Evolutionary conservation across 768 basidiomycete genomes (phyloP).

Genomic region (Strobilomyces confusus): DNA sequence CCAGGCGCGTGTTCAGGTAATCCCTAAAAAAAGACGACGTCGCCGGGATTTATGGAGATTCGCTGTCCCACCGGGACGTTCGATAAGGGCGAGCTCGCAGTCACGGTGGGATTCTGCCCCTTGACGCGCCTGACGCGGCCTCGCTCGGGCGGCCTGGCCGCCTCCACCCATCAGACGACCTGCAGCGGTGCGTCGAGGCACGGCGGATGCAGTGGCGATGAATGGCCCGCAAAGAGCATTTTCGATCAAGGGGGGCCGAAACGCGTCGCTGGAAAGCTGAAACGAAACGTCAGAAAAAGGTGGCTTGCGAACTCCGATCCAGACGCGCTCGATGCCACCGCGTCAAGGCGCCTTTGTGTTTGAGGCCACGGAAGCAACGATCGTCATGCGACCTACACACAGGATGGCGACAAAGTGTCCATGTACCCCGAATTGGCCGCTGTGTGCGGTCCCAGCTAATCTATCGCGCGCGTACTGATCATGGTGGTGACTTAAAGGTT

Average conservation of each 20-base stretch:
- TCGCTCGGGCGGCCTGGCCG: neutral
- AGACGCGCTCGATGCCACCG: neutral
- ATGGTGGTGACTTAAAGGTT: slow-evolving; percentile 10
- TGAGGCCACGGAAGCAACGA: neutral
- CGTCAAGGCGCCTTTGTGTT: slow-evolving; percentile 3
- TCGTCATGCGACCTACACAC: slow-evolving; percentile 6
- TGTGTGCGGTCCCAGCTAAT: slow-evolving; percentile 3
- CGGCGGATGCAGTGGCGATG: neutral
- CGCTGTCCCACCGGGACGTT: neutral
- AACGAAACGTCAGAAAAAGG: slow-evolving; percentile 2
- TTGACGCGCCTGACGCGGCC: neutral
- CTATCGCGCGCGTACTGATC: neutral
- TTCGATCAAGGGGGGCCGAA: neutral
- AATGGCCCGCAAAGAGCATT: neutral
- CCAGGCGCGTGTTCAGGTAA: slow-evolving; percentile 10
- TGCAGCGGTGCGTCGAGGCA: neutral
- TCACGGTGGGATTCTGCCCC: neutral
- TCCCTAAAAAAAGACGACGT: slow-evolving; percentile 10
- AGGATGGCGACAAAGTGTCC: slow-evolving; percentile 17
- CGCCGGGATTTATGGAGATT: slow-evolving; percentile 1
- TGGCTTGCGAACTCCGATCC: too few species aligned
- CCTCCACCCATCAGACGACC: neutral
- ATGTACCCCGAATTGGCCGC: neutral
- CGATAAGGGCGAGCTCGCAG: slow-evolving; percentile 4
- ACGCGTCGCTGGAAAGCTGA: neutral